A percentile compares a stretch with the other conserved stretches of the same genome.
Evolutionary conservation across 805 yeast genomes (phyloP).

Genomic region (Metschnikowia sp.): DNA sequence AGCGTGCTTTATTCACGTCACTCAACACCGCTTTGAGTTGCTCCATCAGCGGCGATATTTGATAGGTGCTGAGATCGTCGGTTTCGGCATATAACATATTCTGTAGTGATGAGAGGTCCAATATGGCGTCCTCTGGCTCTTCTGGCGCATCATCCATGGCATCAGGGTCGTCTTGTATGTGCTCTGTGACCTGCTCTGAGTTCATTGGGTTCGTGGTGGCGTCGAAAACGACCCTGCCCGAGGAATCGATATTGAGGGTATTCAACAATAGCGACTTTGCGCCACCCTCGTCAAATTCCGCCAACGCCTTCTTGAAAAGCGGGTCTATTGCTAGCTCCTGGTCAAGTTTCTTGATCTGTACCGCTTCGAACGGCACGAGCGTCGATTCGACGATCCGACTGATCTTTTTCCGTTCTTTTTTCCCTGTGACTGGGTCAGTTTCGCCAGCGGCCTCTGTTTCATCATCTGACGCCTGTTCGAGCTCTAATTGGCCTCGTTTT

Average conservation of each 20-base stretch:
- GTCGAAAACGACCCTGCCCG: conserved; percentile 63
- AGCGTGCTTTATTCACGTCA: conserved; percentile 52
- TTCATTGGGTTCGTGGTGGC: conserved; percentile 42
- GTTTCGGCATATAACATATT: conserved; percentile 21
- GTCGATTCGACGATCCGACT: conserved; percentile 22
- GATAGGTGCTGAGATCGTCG: conserved; percentile 22
- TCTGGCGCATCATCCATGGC: conserved; percentile 21
- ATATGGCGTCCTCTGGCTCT: neutral
- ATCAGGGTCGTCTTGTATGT: neutral
- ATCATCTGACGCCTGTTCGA: conserved; percentile 19
- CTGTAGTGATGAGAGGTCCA: conserved; percentile 13
- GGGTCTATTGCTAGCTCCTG: conserved; percentile 70
- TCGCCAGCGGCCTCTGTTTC: conserved; percentile 20
- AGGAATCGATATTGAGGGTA: conserved; percentile 51
- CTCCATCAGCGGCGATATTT: conserved; percentile 69
- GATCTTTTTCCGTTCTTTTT: conserved; percentile 12
- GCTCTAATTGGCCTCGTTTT: conserved; percentile 19
- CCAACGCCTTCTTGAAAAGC: conserved; percentile 66
- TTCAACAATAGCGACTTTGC: conserved; percentile 67
- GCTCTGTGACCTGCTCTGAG: conserved; percentile 1
- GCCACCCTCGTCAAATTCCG: conserved; percentile 83
- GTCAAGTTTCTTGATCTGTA: conserved; percentile 55
- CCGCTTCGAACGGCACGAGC: conserved; percentile 39
- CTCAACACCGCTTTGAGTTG: conserved; percentile 57
- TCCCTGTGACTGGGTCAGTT: conserved; percentile 15